Base-by-base conservation (phyloP, 768 basidiomycete species). In the Serendipita sp. region DNA sequence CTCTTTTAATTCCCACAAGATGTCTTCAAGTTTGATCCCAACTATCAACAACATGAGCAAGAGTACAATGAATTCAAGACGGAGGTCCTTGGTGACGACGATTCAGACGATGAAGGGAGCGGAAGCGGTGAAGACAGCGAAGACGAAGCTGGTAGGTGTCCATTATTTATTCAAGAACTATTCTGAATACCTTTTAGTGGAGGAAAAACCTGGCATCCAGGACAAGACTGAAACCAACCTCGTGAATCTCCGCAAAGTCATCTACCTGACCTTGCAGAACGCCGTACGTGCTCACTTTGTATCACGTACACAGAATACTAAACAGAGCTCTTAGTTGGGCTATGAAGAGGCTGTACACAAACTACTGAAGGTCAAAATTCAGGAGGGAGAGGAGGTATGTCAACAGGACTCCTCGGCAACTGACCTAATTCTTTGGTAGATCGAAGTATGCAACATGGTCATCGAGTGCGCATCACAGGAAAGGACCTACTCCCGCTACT, bases 391-490 rank as follows among this genome's bases (percentile, higher is more conserved):
- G 74, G 96, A 99, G 85, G 94, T 95, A 71, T 63, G 77, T 15
- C 1, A 37, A 60, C 23, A 52, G 4, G 16, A 13, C 65, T 6
- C 46, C 4, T 1, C 33, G 62, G 18, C 63, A 48, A 63, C 18
- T 29, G 53, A 3, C 64, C 15, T 27, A 66, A 10, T 46, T 3
- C n/a, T 52, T 40, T n/a, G 40, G 2, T 70, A 96, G 91, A 88
- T 91, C 69, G 95, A 97, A 73, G 75, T 99, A 65, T 83, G 90
- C 73, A 97, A 98, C 79, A 99, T 99, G 96, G 83, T 99, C 67
- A 89, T 99, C 74, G 95, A 98, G 71, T 99, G 96, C 87, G 98
- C 96, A 73, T 98, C 96, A 1, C 96, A 99, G 77, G 96, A 98
- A 73, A 88, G 96, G 13, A 93, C 95, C 0, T 99, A 97, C 74